phyloP scores from a whole-genome alignment of 768 basidiomycete species.

The Tephrocybe rancida region DNA sequence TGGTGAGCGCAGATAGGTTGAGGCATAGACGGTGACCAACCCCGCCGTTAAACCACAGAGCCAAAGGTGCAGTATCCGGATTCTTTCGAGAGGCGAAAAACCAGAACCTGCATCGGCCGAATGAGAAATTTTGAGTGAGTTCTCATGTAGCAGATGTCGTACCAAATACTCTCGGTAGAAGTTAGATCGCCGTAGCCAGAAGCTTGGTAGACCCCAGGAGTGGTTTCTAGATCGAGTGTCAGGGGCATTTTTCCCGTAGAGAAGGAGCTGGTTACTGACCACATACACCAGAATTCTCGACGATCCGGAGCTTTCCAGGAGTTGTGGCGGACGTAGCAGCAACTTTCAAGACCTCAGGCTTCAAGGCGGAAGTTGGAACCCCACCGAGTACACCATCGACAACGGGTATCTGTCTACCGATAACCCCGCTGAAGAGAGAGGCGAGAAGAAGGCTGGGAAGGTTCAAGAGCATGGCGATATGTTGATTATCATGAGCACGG shows the following conservation, averaged over 20 bases:
- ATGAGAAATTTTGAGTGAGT: neutral
- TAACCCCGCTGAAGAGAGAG: constrained; percentile 8
- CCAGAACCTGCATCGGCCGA: constrained; percentile 54
- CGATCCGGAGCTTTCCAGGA: constrained; percentile 54
- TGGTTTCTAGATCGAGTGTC: constrained; percentile 46
- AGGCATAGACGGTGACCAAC: constrained; percentile 31
- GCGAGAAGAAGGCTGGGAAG: constrained; percentile 1
- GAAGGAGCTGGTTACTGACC: constrained; percentile 32
- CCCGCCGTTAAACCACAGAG: constrained; percentile 70
- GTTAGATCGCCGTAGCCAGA: constrained; percentile 68
- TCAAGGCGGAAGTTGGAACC: constrained; percentile 23
- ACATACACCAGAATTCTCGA: constrained; percentile 65
- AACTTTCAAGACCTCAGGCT: constrained; percentile 15
- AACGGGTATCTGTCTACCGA: constrained; percentile 46
- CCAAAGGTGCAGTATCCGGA: constrained; percentile 60
- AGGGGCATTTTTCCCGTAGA: neutral
- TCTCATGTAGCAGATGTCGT: neutral
- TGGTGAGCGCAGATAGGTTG: neutral
- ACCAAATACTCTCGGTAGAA: constrained; percentile 62
- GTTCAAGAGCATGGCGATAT: constrained; percentile 6
- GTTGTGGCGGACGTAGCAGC: constrained; percentile 27
- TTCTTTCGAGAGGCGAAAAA: constrained; percentile 68
- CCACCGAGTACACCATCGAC: constrained; percentile 55
- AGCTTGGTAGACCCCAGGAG: constrained; percentile 60
- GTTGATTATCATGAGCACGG: neutral